Evolutionary conservation across 2,329 filamentous ascomycete genomes (phyloP), one percentile per base, ranked within the genome.

Genomic region (Ophiocordyceps australis): DNA sequence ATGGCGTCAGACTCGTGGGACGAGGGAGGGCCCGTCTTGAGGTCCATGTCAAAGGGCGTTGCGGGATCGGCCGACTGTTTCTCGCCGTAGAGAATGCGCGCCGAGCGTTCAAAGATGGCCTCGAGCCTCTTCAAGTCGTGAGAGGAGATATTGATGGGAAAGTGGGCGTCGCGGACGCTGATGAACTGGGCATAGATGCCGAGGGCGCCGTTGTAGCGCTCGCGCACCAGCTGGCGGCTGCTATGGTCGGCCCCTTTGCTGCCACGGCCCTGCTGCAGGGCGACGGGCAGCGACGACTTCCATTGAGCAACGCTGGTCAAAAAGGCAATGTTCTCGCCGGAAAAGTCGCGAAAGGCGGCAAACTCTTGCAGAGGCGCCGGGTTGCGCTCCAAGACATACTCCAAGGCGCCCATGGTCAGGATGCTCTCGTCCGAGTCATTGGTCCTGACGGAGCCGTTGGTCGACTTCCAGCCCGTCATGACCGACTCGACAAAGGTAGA

Each of bases 291-390:
- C 2, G 43, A 46, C 4, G 40, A 37, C 40, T 65, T 70, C 65
- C 67, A 76, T 25, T 58, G 53, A 2, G 56, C 49, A 2, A 74
- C 59, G n/a, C 55, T 51, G 7, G 57, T 67, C 3, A 78, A 50
- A 41, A 78, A 78, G 18, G 70, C 62, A 34, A 78, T 71, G 39
- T 79, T 79, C 42, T 79, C 74, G 10, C 71, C 73, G 0, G 72
- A 76, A 39, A 78, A 77, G 36, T 78, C 74, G 19, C 62, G 58
- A 1, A 65, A 53, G 0, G 72, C 71, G 0, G 74, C 72, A 41
- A 74, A 79, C 27, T 67, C 48, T 29, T 73, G 65, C 0, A 79
- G 55, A 0, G 66, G 65, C 5, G 58, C 52, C 0, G 68, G 64
- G 39, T 74, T 72, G 25, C 58, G 54, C 28, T 59, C 51, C 1